Base-by-base conservation (phyloP, 805 yeast species). In the Myxozyma neglecta region DNA sequence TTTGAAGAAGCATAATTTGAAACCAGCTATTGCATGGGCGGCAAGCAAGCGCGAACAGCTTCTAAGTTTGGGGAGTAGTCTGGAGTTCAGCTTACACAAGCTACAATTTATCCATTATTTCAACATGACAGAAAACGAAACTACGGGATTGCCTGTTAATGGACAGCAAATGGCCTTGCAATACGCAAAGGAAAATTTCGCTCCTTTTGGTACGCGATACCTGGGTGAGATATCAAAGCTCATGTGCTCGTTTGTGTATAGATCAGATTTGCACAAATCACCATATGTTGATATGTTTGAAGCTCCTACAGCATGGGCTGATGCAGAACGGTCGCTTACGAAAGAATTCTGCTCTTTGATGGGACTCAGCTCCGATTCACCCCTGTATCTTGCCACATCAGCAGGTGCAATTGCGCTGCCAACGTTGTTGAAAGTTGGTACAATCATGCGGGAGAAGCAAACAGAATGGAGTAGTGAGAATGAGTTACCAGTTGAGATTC, bases 401-500 rank as follows among this genome's bases (percentile, higher is more conserved):
- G 79, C 87, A 3, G 85, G 87, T 14, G 75, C 80, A 18, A 72
- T 82, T 13, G 81, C 88, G 5, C 73, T 84, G 53, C 87, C 86
- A 20, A 76, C 72, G 52, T 79, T 83, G 55, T 74, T 81, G 51
- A 85, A 84, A 69, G 80, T 80, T 65, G 77, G 79, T 49, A 74
- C 73, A 44, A 73, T 81, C 39, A 78, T 75, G 73, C 71, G 70
- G 49, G 66, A 72, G 13, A 71, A 74, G 34, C 74, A 74, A 6
- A 72, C 83, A 1, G 82, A 80, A 56, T 85, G 88, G 88, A 78
- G 85, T 0, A 78, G 85, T 0, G 71, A 74, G 37, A 78, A 83
- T 68, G 90, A 87, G 71, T 70, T 86, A 16, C 89, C 89, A 2
- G 84, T 85, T 56, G 88, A 83, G 64, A 80, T 85, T 20, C 77